A percentile compares a stretch with the other conserved stretches of the same genome.
Evolutionary conservation across 31 red algal genomes (phyloP).

Genomic region (Porphyra umbilicalis): DNA sequence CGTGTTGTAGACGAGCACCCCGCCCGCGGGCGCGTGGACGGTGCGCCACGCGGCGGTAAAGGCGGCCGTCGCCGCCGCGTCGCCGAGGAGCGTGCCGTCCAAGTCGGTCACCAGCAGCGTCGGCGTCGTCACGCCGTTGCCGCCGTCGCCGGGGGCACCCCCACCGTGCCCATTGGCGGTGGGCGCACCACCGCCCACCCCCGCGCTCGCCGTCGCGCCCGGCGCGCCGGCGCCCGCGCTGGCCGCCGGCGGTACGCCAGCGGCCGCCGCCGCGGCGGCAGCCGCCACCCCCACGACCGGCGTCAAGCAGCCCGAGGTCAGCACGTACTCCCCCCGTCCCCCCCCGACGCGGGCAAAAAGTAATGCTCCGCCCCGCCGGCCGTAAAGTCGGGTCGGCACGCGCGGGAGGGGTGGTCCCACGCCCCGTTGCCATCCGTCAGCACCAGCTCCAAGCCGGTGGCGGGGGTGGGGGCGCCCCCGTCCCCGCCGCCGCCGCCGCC

Average conservation of each 20-base stretch:
- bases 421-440: not conserved
- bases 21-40: not conserved
- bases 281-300: not conserved
- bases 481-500: not conserved
- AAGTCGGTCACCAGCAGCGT: slow-evolving; percentile 2
- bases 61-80: not conserved
- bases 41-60: not conserved
- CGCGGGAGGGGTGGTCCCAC: not conserved
- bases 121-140: not conserved
- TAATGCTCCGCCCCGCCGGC: not conserved
- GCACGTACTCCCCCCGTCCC: not conserved
- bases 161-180: not conserved
- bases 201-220: not conserved
- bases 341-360: not conserved
- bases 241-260: not conserved
- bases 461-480: not conserved
- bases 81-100: slow-evolving; percentile 8
- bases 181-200: too few species aligned
- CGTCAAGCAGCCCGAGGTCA: not conserved
- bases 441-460: not conserved
- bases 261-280: not conserved
- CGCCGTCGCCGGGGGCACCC: not conserved
- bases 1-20: slow-evolving; percentile 14
- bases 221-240: not conserved
- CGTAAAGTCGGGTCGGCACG: not conserved